Base-by-base conservation (phyloP, 208 protist species). In the Strigomonas culicis region DNA sequence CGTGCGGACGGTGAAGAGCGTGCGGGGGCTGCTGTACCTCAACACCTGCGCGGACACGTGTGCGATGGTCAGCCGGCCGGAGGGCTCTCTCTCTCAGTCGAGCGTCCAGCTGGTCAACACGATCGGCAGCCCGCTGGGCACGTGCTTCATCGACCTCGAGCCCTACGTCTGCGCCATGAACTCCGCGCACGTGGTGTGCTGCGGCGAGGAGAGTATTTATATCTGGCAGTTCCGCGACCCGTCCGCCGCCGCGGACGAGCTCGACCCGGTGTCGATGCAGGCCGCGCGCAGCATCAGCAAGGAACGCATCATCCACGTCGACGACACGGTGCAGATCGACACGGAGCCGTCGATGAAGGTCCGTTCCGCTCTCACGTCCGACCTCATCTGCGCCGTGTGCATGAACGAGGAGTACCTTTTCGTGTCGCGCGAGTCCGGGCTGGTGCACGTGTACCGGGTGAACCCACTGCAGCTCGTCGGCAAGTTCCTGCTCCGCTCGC, bases 211-310 rank as follows among this genome's bases (percentile, higher is more conserved):
- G 60, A 84, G 84, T 65, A 80, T 98, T 53, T 98, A 93, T 75
- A 63, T 98, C 17, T 99, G 97, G 97, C 93, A 98, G 76, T 98
- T 97, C 70, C 90, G 91, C 60, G 80, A 95, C 59, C 86, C 90
- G 21, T 57, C 53, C 56, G 77, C 84, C 21, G 72, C 77, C 43
- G 78, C 93, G 21, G 89, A 97, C 65, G 75, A 63, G 50, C 70
- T 95, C 11, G 88, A 97, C 70, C 92, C 92, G 0, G 63, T 94
- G 24, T 88, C 88, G 22, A 72, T 94, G 59, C 84, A 92, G 74
- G 89, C 81, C 21, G 90, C 81, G 66, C 82, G 92, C 46, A 77
- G 59, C 34, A 79, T 82, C 11, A 80, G 67, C 52, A 57, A 67
- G 24, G 84, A 97, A 69, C 88, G 86, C 34, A 70, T 97, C 8